Evolutionary conservation across 768 basidiomycete species (phyloP).

Genomic region (Pholiota conissans): DNA sequence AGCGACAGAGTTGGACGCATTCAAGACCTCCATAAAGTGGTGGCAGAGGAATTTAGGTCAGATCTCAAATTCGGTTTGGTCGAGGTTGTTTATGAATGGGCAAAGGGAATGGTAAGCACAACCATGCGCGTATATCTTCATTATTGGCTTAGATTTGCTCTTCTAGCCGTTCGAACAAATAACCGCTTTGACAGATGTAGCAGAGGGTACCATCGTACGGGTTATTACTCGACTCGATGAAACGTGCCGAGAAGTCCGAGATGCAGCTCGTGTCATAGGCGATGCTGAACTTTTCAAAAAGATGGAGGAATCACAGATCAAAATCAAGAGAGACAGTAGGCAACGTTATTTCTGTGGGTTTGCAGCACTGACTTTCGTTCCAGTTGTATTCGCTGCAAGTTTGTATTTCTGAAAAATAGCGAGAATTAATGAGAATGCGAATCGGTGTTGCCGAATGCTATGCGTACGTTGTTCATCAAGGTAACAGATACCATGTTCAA

Average conservation of each 20-base stretch:
- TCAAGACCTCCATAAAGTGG: slow-evolving; percentile 81
- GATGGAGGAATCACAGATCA: slow-evolving; percentile 93
- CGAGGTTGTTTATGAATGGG: slow-evolving; percentile 99
- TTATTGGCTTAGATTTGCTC: no score
- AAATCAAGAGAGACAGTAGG: slow-evolving; percentile 96
- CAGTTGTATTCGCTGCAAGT: slow-evolving; percentile 87
- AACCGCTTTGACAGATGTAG: slow-evolving; percentile 87
- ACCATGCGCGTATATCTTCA: no score
- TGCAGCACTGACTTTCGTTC: slow-evolving; percentile 6
- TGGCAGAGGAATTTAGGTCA: slow-evolving; percentile 74
- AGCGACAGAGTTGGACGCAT: slow-evolving; percentile 75
- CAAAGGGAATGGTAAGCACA: slow-evolving; percentile 89
- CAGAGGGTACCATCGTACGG: slow-evolving; percentile 96
- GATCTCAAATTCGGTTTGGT: slow-evolving; percentile 88
- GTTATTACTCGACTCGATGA: slow-evolving; percentile 96
- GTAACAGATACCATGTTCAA: no score
- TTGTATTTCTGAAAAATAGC: slow-evolving; percentile 65
- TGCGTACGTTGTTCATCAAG: no score
- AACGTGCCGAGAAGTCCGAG: slow-evolving; percentile 94
- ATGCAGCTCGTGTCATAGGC: slow-evolving; percentile 96
- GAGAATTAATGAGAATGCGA: no score
- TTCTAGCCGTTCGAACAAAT: slow-evolving; percentile 93
- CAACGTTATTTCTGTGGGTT: slow-evolving; percentile 17
- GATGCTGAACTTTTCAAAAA: slow-evolving; percentile 96
- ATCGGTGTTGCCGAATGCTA: no score